Evolutionary conservation across 1,284 basidiomycete species (phyloP).

Genomic region (Apiotrichum akiyoshidainum): DNA sequence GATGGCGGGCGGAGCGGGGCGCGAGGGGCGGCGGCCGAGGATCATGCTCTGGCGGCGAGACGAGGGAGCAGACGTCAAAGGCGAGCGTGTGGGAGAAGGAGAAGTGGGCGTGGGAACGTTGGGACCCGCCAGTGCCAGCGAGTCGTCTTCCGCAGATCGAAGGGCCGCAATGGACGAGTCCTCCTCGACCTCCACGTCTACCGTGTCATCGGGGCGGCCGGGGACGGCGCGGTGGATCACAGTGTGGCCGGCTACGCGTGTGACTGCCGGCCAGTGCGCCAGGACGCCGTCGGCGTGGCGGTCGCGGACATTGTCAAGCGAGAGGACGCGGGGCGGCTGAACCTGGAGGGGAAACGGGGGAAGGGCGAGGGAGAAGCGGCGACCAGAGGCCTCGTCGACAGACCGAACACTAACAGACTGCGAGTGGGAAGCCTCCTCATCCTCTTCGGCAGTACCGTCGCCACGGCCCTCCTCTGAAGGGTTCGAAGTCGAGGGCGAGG

Average conservation of each 20-base stretch:
- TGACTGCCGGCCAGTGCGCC: constrained; percentile 5
- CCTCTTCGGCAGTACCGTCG: neutral
- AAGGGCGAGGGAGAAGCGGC: neutral
- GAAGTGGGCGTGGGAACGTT: no score
- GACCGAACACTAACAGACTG: neutral
- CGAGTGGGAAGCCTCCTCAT: neutral
- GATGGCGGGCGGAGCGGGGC: neutral
- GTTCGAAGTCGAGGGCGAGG: no score
- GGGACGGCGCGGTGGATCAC: constrained; percentile 10
- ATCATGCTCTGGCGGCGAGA: neutral
- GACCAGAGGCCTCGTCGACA: neutral
- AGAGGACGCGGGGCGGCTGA: neutral
- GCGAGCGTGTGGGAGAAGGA: neutral
- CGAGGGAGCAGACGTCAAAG: neutral
- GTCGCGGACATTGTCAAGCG: neutral
- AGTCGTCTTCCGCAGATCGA: neutral
- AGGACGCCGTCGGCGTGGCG: constrained; percentile 1
- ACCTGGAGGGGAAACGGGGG: neutral
- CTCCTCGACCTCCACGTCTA: neutral
- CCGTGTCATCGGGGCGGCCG: neutral
- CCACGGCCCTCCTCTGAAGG: neutral
- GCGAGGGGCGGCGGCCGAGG: neutral
- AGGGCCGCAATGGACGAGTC: no score
- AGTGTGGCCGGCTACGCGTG: neutral
- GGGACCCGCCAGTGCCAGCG: neutral